Evolutionary conservation across 192 early-diverging fungal species (phyloP), one percentile per base, ranked within the genome.

Genomic region (Linnemannia zychae): DNA sequence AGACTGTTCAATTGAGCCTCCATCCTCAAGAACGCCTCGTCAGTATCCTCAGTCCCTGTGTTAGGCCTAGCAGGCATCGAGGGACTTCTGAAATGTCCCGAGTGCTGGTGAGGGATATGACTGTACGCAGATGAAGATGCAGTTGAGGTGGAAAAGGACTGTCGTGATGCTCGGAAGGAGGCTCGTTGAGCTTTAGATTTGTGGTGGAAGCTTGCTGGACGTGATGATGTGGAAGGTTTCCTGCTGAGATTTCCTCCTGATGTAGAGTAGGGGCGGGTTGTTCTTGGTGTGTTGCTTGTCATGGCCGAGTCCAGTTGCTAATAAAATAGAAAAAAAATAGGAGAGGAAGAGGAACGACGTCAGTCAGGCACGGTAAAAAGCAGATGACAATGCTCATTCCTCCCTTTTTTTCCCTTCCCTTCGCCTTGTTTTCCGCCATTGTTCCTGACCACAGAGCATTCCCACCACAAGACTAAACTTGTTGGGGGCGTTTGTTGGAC

Each of bases 21-120:
- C 86, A 87, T 87, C 50, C 86, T 75, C 72, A 82, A 75, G 60
- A 87, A 81, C 20, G 76, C 76, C 34, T 82, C 81, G 34, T 87
- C 86, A 7, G 74, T 67, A 31, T 78, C 81, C 37, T 87, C 86
- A 2, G 86, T 82, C 4, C 77, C 79, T 7, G 81, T 82, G 24
- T 82, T 81, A 31, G 80, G 80, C 16, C 79, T 38, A 37, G 75
- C 79, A 31, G 86, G 80, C 76, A 78, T 76, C 3, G 82, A 84
- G 11, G 57, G 17, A 9, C 70, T 78, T 20, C 81, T 72, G 13
- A 72, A 22, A 40, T 78, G 82, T 18, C 73, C 72, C 1, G 44
- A 5, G 44, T 40, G 22, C 24, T 40, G 70, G 13, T 40, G 46
- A 3, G 78, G 52, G 31, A 48, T 24, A 49, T 77, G 46, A 22